Conservation (phyloP, 208 protist species). For the Plasmodiophora brassicae region DNA sequence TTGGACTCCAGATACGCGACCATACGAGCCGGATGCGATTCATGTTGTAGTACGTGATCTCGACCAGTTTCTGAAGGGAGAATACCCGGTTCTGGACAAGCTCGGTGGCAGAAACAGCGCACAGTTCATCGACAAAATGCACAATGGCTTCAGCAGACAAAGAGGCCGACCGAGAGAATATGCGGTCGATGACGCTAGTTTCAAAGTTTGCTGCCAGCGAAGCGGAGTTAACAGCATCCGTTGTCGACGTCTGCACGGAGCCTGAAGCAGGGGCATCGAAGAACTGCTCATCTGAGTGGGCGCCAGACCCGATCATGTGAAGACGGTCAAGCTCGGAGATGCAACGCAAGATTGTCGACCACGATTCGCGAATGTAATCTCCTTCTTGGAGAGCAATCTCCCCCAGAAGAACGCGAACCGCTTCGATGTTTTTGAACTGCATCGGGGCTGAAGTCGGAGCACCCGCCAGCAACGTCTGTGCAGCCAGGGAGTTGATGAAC, state of each 20-base stretch:
- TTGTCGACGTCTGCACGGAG: background rate
- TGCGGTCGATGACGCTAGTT: slow-evolving; percentile 63
- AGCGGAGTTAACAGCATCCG: background rate
- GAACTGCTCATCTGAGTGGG: background rate
- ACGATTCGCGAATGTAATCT: slow-evolving; percentile 64
- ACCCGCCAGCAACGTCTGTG: slow-evolving; percentile 58
- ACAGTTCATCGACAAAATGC: slow-evolving; percentile 70
- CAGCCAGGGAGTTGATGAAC: slow-evolving; percentile 66
- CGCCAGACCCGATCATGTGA: background rate
- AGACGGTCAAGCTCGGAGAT: slow-evolving; percentile 69
- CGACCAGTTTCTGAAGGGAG: slow-evolving; percentile 76
- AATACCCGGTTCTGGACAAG: slow-evolving; percentile 54
- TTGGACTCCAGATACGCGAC: slow-evolving; percentile 66
- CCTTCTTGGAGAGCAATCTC: slow-evolving; percentile 53
- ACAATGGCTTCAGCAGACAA: slow-evolving; percentile 64
- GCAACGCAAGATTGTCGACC: slow-evolving; percentile 64
- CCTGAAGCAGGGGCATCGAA: background rate
- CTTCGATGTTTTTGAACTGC: slow-evolving; percentile 71
- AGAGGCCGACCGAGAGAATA: slow-evolving; percentile 63
- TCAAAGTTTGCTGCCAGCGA: slow-evolving; percentile 59
- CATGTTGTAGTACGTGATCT: slow-evolving; percentile 78
- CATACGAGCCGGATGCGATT: slow-evolving; percentile 74
- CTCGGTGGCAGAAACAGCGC: slow-evolving; percentile 53
- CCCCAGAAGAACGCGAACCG: slow-evolving; percentile 62
- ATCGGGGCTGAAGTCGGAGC: slow-evolving; percentile 54